Base-by-base conservation (phyloP, 768 basidiomycete genomes). In the Terana coerulea region DNA sequence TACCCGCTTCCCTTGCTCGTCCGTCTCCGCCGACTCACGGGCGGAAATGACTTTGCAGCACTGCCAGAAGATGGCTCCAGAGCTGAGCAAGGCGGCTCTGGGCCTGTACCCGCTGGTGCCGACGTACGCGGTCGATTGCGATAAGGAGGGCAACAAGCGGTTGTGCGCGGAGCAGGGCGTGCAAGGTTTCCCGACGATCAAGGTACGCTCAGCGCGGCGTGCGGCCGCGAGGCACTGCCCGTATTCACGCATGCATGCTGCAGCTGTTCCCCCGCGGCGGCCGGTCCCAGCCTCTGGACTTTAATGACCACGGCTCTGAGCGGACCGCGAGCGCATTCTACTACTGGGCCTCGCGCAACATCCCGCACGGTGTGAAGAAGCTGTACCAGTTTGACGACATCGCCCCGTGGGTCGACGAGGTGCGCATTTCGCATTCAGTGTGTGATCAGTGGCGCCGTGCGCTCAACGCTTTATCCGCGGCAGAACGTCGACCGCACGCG, bases 51-150 rank as follows among this genome's bases (percentile, higher is more conserved):
- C 19, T n/a, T 10, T 19, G 35, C 63, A 91, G 84, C 89, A 97
- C 62, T 97, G 94, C 64, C 82, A 94, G 72, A 72, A 72, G 30
- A 79, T 95, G 75, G 89, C 75, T 5, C 94, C 95, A 0, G 90
- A 95, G 64, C 91, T 84, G 61, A 83, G 79, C 64, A 86, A 88
- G 59, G 91, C 91, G 3, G 92, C 93, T 0, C 67, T 79, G 10
- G 85, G 81, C 1, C 76, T 97, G 6, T 75, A 82, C 52, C 93
- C 95, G 3, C 73, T 97, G 24, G 74, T 98, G 21, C 92, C 92
- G 0, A 78, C 88, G 49, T 97, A 94, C 66, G 91, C 93, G 11
- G 80, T 98, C n/a, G 91, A 98, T 64, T 98, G 94, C 57, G 93
- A 97, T 61, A 84, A 79, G 12, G 78, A 83, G 28, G 73, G 72